phyloP scores from a whole-genome alignment of 805 yeast species.

The Teunomyces panamensis region DNA sequence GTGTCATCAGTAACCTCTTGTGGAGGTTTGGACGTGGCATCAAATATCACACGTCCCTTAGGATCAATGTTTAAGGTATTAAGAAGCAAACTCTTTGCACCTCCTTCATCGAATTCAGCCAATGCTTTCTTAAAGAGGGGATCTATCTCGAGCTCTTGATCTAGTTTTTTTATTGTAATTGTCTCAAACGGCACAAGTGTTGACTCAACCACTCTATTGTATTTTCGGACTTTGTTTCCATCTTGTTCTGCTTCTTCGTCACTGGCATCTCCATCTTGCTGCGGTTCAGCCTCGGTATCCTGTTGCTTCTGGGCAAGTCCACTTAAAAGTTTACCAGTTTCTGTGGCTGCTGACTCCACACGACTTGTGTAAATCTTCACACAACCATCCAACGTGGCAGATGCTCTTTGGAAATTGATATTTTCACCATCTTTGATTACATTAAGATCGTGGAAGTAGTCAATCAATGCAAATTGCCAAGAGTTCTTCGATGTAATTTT shows the following conservation, averaged over 20 bases:
- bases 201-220: slow-evolving; percentile 33
- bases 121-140: slow-evolving; percentile 73
- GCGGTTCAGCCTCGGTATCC: slow-evolving; percentile 7
- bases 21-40: slow-evolving; percentile 43
- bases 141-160: slow-evolving; percentile 64
- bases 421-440: slow-evolving; percentile 68
- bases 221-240: slow-evolving; percentile 24
- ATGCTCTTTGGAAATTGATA: slow-evolving; percentile 33
- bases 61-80: slow-evolving; percentile 58
- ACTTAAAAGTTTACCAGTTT: slow-evolving; percentile 33
- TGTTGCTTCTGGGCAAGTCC: slow-evolving; percentile 20
- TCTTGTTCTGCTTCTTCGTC: slow-evolving; percentile 19
- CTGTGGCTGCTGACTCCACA: slow-evolving; percentile 36
- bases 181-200: slow-evolving; percentile 52
- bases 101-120: slow-evolving; percentile 81
- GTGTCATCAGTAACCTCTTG: slow-evolving; percentile 14
- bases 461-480: slow-evolving; percentile 90
- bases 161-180: slow-evolving; percentile 53
- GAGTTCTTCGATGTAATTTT: slow-evolving; percentile 81
- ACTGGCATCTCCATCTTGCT: slow-evolving; percentile 7
- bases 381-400: slow-evolving; percentile 37
- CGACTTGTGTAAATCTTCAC: slow-evolving; percentile 35
- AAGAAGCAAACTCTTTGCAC: slow-evolving; percentile 65
- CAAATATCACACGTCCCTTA: slow-evolving; percentile 60
- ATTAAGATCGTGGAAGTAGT: slow-evolving; percentile 82